These are phyloP conservation scores for Houttuynia cordata DNA, from an alignment of 164 flowering plant genomes.

Conservation along the genomic window DNA sequence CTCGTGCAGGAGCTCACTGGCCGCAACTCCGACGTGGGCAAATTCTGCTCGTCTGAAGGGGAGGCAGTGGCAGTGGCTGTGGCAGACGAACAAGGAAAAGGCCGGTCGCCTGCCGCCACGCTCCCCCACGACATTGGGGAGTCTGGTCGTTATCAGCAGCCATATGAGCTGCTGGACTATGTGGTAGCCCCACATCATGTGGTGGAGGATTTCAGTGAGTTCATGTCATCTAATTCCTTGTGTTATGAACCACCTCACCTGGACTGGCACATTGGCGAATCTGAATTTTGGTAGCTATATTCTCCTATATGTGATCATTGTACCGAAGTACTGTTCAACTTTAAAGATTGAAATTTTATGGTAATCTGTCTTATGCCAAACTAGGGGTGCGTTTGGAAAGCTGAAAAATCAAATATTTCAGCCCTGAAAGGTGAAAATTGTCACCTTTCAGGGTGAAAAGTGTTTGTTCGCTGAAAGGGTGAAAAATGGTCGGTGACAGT, in stretches of 20 bases:
- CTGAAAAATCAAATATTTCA: too few relatives aligned
- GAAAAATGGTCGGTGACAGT: too few relatives aligned
- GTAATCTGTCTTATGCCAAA: too few relatives aligned
- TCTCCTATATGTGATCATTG: too few relatives aligned
- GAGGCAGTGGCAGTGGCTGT: too few relatives aligned
- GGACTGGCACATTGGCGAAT: conserved; percentile 8
- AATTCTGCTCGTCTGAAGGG: conserved; percentile 1
- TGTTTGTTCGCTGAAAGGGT: too few relatives aligned
- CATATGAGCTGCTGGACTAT: conserved; percentile 19
- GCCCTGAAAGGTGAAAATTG: too few relatives aligned
- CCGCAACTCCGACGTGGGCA: conserved; percentile 7
- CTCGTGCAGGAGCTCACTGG: conserved; percentile 85
- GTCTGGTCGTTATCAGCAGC: conserved; percentile 1
- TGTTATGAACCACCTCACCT: conserved; percentile 14
- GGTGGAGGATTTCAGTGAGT: conserved; percentile 19
- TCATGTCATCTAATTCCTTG: conserved; percentile 13
- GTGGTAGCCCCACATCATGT: conserved; percentile 19
- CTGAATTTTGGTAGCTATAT: too few relatives aligned
- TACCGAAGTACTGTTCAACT: too few relatives aligned
- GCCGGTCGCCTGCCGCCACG: not conserved
- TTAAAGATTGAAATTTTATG: too few relatives aligned
- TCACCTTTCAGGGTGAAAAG: too few relatives aligned
- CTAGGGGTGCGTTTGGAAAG: too few relatives aligned
- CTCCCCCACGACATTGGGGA: not conserved
- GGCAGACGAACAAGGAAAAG: not conserved